A percentile compares a stretch with the other conserved stretches of the same genome.
Evolutionary conservation across 805 yeast genomes (phyloP).

Genomic region (Candida germanica): DNA sequence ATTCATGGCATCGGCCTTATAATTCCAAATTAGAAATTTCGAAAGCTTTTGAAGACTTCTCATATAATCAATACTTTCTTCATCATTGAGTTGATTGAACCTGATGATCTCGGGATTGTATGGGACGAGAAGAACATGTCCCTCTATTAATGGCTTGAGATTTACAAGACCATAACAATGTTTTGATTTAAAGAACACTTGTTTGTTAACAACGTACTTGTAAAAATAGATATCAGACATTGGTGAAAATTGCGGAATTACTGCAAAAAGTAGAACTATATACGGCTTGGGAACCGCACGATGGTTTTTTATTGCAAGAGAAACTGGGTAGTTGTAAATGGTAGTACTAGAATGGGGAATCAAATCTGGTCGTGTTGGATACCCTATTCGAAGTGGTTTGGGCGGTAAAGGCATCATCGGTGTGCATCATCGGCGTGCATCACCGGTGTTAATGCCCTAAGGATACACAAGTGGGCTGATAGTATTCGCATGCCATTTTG

Average conservation of each 20-base stretch:
- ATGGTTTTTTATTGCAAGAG: too few species aligned
- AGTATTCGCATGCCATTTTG: too few species aligned
- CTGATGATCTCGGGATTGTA: constrained; percentile 57
- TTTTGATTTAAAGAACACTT: constrained; percentile 57
- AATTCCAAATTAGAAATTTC: constrained; percentile 59
- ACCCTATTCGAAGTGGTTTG: too few species aligned
- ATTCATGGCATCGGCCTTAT: constrained; percentile 79
- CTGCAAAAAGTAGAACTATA: neutral
- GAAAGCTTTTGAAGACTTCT: constrained; percentile 69
- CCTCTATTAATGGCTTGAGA: constrained; percentile 87
- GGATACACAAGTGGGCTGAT: too few species aligned
- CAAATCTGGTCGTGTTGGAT: too few species aligned
- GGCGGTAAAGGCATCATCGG: too few species aligned
- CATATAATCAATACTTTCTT: constrained; percentile 78
- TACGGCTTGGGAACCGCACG: too few species aligned
- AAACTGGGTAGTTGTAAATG: too few species aligned
- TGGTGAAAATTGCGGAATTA: neutral
- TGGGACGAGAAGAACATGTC: constrained; percentile 90
- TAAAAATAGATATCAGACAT: constrained; percentile 43
- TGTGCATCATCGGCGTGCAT: too few species aligned
- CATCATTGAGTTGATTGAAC: constrained; percentile 64
- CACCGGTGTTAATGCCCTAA: too few species aligned
- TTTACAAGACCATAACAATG: constrained; percentile 84
- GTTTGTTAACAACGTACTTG: constrained; percentile 53
- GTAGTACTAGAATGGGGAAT: too few species aligned